Conservation (phyloP, 192 early-diverging fungal genomes). For the Linnemannia elongata region DNA sequence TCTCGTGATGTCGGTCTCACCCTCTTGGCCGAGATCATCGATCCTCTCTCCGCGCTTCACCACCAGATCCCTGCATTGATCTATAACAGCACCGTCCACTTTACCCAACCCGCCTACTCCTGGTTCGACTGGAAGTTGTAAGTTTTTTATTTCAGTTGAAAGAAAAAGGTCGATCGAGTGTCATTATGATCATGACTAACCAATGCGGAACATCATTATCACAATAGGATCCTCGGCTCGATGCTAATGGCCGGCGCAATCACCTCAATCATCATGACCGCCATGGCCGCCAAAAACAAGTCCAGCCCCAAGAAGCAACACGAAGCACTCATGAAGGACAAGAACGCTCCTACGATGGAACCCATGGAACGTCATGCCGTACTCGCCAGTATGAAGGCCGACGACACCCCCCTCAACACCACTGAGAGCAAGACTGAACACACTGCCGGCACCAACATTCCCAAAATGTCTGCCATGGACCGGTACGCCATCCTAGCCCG, state of each 20-base stretch:
- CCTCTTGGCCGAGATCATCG: constrained; percentile 5
- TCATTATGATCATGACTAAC: too few species aligned
- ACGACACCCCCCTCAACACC: not conserved
- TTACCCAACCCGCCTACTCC: not conserved
- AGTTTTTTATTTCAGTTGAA: not conserved
- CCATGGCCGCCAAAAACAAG: not conserved
- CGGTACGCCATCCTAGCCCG: not conserved
- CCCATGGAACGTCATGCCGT: not conserved
- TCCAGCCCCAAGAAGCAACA: not conserved
- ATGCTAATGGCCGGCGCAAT: not conserved
- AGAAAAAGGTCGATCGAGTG: too few species aligned
- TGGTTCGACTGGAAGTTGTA: constrained; percentile 8
- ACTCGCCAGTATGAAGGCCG: not conserved
- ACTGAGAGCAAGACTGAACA: not conserved
- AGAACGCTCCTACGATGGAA: not conserved
- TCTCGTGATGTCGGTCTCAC: not conserved
- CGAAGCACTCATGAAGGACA: not conserved
- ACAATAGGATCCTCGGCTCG: constrained; percentile 2
- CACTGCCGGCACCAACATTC: not conserved
- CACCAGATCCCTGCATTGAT: not conserved
- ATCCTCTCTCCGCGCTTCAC: not conserved
- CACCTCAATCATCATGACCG: not conserved
- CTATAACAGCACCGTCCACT: constrained; percentile 13
- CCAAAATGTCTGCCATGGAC: not conserved
- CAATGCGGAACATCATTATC: too few species aligned